Percentiles rank a stretch among this genome's conserved stretches.
These are phyloP conservation scores for Castanopsis chinensis DNA, from an alignment of 306 rosid species.

Conservation along the genomic window DNA sequence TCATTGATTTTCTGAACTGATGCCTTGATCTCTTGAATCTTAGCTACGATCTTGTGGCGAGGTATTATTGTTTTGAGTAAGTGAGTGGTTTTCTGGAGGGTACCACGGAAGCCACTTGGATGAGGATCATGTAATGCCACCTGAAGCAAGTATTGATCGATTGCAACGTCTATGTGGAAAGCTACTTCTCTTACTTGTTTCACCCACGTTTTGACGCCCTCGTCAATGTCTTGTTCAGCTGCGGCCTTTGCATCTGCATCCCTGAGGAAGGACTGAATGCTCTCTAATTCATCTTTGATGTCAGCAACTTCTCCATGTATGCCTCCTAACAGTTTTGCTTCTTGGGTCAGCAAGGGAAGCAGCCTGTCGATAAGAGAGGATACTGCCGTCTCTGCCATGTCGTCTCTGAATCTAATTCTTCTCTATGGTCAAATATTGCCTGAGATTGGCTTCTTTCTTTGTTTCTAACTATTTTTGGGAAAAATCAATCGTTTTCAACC, in stretches of 20 bases:
- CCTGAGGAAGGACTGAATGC: not conserved
- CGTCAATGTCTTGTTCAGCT: not conserved
- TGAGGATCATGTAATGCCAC: not conserved
- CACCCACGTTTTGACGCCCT: slow-evolving; percentile 4
- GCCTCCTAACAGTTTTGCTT: not conserved
- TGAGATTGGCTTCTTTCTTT: no score
- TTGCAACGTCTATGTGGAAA: not conserved
- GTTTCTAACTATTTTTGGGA: no score
- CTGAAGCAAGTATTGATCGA: not conserved
- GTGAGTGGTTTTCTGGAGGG: not conserved
- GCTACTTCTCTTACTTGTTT: not conserved
- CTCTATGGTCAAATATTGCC: no score
- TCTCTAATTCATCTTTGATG: not conserved
- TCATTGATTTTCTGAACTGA: not conserved
- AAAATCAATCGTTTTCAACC: no score
- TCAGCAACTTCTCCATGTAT: not conserved
- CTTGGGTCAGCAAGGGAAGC: not conserved
- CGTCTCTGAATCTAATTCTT: no score
- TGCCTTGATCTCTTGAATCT: not conserved
- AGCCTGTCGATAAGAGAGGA: not conserved
- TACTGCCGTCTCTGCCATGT: not conserved
- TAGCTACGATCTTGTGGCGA: not conserved
- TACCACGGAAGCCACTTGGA: not conserved
- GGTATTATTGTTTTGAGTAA: not conserved
- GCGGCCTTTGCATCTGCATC: not conserved